These are phyloP conservation scores for Lachnellula cervina DNA, from an alignment of 2,329 filamentous ascomycete species.

Conservation along the genomic window DNA sequence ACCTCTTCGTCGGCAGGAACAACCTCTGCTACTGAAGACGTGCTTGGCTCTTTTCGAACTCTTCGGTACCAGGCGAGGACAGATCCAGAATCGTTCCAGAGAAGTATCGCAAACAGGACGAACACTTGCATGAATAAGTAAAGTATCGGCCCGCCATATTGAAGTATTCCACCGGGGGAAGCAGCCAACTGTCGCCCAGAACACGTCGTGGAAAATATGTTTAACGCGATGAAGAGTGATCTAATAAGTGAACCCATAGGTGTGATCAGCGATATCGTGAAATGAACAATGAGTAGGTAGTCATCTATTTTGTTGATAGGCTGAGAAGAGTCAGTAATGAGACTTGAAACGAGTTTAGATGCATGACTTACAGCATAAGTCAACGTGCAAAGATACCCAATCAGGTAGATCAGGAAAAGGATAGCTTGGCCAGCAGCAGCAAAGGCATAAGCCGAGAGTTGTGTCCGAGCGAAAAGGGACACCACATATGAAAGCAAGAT, in stretches of 20 bases:
- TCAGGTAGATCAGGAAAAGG: constrained; percentile 65
- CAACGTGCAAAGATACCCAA: constrained; percentile 66
- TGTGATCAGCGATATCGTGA: constrained; percentile 66
- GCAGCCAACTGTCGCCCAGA: constrained; percentile 55
- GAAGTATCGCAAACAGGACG: constrained; percentile 64
- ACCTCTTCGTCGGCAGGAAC: constrained; percentile 45
- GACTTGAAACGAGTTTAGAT: not conserved
- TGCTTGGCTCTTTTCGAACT: constrained; percentile 18
- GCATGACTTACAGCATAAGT: constrained; percentile 54
- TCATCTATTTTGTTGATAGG: constrained; percentile 64
- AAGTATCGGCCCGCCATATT: constrained; percentile 79
- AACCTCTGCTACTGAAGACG: constrained; percentile 2
- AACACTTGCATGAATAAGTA: constrained; percentile 74
- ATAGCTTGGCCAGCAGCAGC: constrained; percentile 71
- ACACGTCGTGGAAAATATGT: constrained; percentile 79
- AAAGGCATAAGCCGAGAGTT: constrained; percentile 80
- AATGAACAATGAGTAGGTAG: constrained; percentile 66
- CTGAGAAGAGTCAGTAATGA: constrained; percentile 6
- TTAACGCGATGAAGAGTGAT: constrained; percentile 71
- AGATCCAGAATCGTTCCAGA: constrained; percentile 77
- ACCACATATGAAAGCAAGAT: constrained; percentile 74
- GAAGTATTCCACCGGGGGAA: constrained; percentile 65
- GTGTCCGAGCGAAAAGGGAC: constrained; percentile 72
- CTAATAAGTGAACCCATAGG: constrained; percentile 73
- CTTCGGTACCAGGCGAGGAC: constrained; percentile 49